Base-by-base conservation (phyloP, 371 early-diverging fungal genomes). In the Conidiobolus coronatus region DNA sequence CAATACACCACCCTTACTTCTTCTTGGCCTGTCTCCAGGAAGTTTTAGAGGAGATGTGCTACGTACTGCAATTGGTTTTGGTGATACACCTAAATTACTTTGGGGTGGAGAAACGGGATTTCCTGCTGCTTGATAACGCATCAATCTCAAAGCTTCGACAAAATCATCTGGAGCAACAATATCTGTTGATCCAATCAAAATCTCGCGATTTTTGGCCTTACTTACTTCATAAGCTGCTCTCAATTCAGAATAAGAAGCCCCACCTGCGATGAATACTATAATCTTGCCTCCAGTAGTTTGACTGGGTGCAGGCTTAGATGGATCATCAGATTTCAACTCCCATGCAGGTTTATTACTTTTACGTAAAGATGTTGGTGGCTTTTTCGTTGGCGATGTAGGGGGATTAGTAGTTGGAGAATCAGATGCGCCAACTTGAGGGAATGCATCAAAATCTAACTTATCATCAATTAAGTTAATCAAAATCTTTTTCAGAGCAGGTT, bases 241-340 rank as follows among this genome's bases (percentile, higher is more conserved):
- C 43, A 91, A 75, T 57, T 95, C 97, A 13, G 88, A 81, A 39
- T 80, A 81, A 5, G 96, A 88, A 43, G 87, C 61, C 13, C 95
- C 97, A 20, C 97, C 95, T 12, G 86, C 76, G 39, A 89, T 67
- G 54, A 91, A 97, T 7, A 94, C 63, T 52, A 49, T 47, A 46
- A 48, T 50, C 13, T 42, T 40, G 4, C 52, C 51, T 17, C 41
- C 55, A 5, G n/a, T n/a, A 2, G 46, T 3, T 23, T 29, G 9
- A 11, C 17, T n/a, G 14, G 41, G 8, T 3, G 9, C 29, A 9
- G 41, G 8, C 3, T 20, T 21, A 6, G 17, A 11, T 15, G 15
- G 35, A 14, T 1, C 43, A 18, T 49, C 41, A 19, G 13, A 21
- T 22, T 46, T 40, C 23, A 21, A n/a, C 2, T 40, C 34, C 46